Percentiles rank a stretch among this genome's conserved stretches.
Evolutionary conservation across 2,329 filamentous ascomycete genomes (phyloP).

Genomic region (Allantophomopsis lycopodina): DNA sequence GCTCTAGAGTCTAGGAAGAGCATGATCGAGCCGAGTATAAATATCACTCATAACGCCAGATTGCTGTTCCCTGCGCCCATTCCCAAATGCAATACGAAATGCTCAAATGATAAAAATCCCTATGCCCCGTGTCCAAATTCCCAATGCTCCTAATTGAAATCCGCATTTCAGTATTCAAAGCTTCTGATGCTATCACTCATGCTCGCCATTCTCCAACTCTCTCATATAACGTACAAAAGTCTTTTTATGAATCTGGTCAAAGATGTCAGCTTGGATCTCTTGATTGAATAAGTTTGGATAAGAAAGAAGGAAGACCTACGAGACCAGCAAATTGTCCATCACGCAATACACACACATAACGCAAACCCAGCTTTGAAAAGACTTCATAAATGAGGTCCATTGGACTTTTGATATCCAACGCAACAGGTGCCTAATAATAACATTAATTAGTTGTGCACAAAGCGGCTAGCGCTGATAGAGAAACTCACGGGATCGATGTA

Average conservation of each 20-base stretch:
- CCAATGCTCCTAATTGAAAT: no score
- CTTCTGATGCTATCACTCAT: background rate
- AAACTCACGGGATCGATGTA: conserved; percentile 71
- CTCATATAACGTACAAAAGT: conserved; percentile 90
- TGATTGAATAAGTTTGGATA: background rate
- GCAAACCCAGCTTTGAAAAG: conserved; percentile 83
- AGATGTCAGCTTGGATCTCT: conserved; percentile 5
- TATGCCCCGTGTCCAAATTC: no score
- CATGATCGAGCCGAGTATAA: no score
- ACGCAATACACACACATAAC: conserved; percentile 80
- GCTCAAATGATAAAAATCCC: no score
- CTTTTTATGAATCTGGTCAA: conserved; percentile 72
- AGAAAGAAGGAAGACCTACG: conserved; percentile 35
- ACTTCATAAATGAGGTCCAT: conserved; percentile 96
- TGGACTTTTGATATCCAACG: conserved; percentile 76
- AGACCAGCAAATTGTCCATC: conserved; percentile 81
- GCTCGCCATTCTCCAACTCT: conserved; percentile 50
- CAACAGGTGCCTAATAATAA: conserved; percentile 55
- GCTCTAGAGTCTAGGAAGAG: no score
- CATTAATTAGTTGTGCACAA: background rate
- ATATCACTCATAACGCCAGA: no score
- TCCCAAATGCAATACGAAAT: no score
- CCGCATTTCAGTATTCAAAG: no score
- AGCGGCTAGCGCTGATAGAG: background rate
- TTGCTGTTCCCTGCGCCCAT: no score